Evolutionary conservation across 768 basidiomycete species (phyloP).

Genomic region (Podaxis sp.): DNA sequence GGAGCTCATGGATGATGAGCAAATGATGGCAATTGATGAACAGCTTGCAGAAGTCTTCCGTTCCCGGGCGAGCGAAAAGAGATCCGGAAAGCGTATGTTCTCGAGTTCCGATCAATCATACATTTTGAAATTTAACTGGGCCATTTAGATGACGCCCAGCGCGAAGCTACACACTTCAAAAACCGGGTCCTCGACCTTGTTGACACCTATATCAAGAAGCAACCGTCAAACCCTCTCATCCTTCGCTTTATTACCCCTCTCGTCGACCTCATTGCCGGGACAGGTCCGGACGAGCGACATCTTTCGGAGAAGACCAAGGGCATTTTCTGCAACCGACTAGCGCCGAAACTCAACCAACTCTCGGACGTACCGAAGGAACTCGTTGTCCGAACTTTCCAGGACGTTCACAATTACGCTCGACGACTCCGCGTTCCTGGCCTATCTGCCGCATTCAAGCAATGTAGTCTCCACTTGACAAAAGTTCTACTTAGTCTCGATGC

Average conservation of each 20-base stretch:
- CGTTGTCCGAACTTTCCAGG: slow-evolving; percentile 48
- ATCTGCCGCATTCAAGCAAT: slow-evolving; percentile 63
- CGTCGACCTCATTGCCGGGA: slow-evolving; percentile 67
- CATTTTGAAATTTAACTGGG: neutral
- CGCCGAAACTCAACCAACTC: slow-evolving; percentile 64
- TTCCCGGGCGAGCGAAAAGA: slow-evolving; percentile 59
- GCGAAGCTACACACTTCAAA: slow-evolving; percentile 95
- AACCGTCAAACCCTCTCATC: slow-evolving; percentile 69
- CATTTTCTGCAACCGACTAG: slow-evolving; percentile 71
- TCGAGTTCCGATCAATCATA: neutral
- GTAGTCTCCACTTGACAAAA: slow-evolving; percentile 69
- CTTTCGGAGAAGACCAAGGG: slow-evolving; percentile 86
- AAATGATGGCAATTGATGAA: slow-evolving; percentile 96
- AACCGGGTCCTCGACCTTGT: slow-evolving; percentile 94
- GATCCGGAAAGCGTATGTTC: slow-evolving; percentile 61
- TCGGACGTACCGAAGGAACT: slow-evolving; percentile 50
- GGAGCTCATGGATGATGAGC: slow-evolving; percentile 91
- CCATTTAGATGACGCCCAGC: slow-evolving; percentile 61
- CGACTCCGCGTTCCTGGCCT: slow-evolving; percentile 62
- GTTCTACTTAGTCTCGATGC: slow-evolving; percentile 41
- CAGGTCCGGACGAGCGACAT: slow-evolving; percentile 78
- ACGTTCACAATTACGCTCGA: slow-evolving; percentile 72
- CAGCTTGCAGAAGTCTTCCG: slow-evolving; percentile 88
- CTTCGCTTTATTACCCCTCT: slow-evolving; percentile 74
- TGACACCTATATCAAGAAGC: slow-evolving; percentile 78